Percentiles rank a stretch among this genome's conserved stretches.
phyloP scores from a whole-genome alignment of 176 grass and related monocot genomes.

The Microstegium vimineum region DNA sequence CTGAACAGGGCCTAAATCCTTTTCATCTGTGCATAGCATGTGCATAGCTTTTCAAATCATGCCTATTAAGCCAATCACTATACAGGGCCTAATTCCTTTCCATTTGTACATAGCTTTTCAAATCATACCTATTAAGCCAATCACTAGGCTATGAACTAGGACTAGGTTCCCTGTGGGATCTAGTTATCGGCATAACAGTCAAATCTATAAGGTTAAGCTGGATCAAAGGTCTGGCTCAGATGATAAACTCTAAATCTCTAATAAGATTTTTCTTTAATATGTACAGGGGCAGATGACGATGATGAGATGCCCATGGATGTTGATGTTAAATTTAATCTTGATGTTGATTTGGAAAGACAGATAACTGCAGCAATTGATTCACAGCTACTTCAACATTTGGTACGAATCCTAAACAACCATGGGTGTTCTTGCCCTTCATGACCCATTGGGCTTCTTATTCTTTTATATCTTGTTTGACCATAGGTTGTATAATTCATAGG shows the following conservation, averaged over 20 bases:
- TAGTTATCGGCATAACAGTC: not conserved
- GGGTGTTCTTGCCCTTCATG: not conserved
- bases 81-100: too few relatives aligned
- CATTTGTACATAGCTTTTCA: not conserved
- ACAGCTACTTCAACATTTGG: constrained; percentile 76
- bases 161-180: not conserved
- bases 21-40: not conserved
- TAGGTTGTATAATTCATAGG: constrained; percentile 48
- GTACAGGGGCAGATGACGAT: constrained; percentile 48
- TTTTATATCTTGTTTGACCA: constrained; percentile 40
- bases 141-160: not conserved
- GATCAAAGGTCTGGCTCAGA: not conserved
- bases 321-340: constrained; percentile 49
- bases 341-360: constrained; percentile 69
- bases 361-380: constrained; percentile 88
- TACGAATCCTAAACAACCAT: constrained; percentile 25
- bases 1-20: not conserved
- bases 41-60: too few relatives aligned
- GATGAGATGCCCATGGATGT: constrained; percentile 73
- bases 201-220: not conserved
- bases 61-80: too few relatives aligned
- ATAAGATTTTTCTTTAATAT: constrained; percentile 17
- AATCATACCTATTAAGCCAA: not conserved
- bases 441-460: constrained; percentile 5
- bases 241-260: constrained; percentile 2